Evolutionary conservation across 106 monocot species (phyloP), one percentile per base, ranked within the genome.

Genomic region (Gastrodia elata): DNA sequence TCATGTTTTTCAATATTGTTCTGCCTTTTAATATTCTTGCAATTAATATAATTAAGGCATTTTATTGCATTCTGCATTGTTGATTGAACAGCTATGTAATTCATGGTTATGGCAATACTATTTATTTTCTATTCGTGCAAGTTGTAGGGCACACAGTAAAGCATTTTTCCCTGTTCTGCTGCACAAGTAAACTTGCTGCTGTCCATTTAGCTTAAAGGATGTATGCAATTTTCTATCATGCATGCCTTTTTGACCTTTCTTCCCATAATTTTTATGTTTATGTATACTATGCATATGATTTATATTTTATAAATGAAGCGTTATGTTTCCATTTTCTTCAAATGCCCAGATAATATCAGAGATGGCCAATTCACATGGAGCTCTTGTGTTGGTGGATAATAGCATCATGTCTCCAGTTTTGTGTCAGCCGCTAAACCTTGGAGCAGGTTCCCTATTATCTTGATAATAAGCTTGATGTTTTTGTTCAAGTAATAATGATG

Each of bases 341-440:
- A 67, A 69, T 40, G 6, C 40, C 20, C 82, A 98, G 98, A 98
- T 84, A 91, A 91, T 98, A 22, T 73, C 93, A 69, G 88, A 91
- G 70, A 80, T 91, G 68, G 91, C 93, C 70, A 93, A 91, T 85
- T 76, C 84, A 70, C 73, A 87, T 83, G 98, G 91, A 73, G 91
- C 87, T 78, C 70, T 93, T 71, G 88, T 98, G 32, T 61, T 98
- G 87, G 93, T 98, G 69, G 98, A 98, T 74, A 98, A 98, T 38
- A 98, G 98, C 81, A 93, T 98, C 64, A 85, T 98, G 98, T 98
- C 98, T 79, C 91, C 98, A 26, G 93, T 98, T 57, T 81, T 98
- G 5, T 93, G 68, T 81, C 86, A 71, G 72, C 98, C 98, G 3
- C 65, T 98, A 75, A 76, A 91, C 65, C 88, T 98, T 68, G 98